Evolutionary conservation across 139 green algal genomes (phyloP), one percentile per base, ranked within the genome.

Genomic region (Tetraselmis chui): DNA sequence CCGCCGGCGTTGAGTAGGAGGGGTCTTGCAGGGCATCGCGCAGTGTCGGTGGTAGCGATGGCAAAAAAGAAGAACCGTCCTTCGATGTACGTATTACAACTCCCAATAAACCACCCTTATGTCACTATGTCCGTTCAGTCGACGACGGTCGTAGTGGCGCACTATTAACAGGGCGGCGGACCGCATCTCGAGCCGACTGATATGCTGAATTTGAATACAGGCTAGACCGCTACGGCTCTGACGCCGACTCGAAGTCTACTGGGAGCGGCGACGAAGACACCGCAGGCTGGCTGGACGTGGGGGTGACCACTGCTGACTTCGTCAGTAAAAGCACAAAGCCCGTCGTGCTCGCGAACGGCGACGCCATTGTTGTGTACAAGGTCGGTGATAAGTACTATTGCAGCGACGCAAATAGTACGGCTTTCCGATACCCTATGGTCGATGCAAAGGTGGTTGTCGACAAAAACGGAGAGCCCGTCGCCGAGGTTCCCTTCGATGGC

Each of bases 321-420:
- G 45, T 18, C 45, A 67, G 45, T 18, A 67, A 67, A 18, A 18
- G 11, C 45, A 67, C 45, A 18, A 67, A 67, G 45, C 45, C 45
- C 45, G 45, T 67, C 11, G 45, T 67, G 45, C 45, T 67, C 11
- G 45, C 45, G 11, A 67, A 67, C 45, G 45, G 45, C 45, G 45
- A 67, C 45, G 45, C 45, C 11, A 67, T 80, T 5, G 32, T 80
- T 58, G 24, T 80, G n/a, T 80, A 80, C 29, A 27, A 80, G 29
- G n/a, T 80, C 2, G 77, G 32, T 23, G 77, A 80, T 32, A 27
- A 31, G 2, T 28, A 59, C 28, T 80, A 80, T 29, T 80, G 77
- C 18, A 80, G 77, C 29, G 77, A 80, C 29, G 77, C 77, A 18
- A 80, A 80, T 18, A 80, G 77, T 29, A 80, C 77, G 28, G 77